Evolutionary conservation across 305 asterid species (phyloP).

Genomic region (Euphrasia arctica): DNA sequence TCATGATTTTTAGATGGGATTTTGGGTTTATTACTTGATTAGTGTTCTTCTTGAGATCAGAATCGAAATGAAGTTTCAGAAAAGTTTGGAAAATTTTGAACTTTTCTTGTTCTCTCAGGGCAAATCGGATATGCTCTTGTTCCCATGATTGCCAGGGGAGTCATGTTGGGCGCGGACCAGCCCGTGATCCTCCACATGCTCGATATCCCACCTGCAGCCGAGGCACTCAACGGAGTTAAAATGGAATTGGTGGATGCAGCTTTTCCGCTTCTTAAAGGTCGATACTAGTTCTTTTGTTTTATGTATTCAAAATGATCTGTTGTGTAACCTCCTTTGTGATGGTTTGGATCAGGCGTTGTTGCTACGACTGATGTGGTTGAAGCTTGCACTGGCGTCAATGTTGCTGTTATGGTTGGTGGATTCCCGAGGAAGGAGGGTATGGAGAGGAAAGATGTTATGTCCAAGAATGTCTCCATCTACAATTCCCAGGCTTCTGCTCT

Average conservation of each 20-base stretch:
- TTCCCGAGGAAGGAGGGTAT: constrained; percentile 98
- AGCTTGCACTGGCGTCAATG: constrained; percentile 81
- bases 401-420: constrained; percentile 97
- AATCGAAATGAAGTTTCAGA: background rate
- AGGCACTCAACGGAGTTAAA: constrained; percentile 87
- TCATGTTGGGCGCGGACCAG: constrained; percentile 89
- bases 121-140: constrained; percentile 86
- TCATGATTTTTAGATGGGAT: background rate
- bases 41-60: background rate
- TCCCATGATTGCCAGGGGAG: constrained; percentile 92
- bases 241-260: constrained; percentile 96
- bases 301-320: background rate
- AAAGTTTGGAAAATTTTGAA: background rate
- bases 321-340: background rate
- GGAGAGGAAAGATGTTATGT: constrained; percentile 98
- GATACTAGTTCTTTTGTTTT: background rate
- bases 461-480: constrained; percentile 94
- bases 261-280: constrained; percentile 92
- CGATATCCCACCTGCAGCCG: constrained; percentile 89
- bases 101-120: constrained; percentile 37
- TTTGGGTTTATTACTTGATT: background rate
- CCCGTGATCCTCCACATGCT: constrained; percentile 95
- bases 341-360: constrained; percentile 59
- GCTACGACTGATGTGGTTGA: constrained; percentile 88
- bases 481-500: constrained; percentile 97